phyloP scores from a whole-genome alignment of 208 protist genomes.

The Phytomonas francai region DNA sequence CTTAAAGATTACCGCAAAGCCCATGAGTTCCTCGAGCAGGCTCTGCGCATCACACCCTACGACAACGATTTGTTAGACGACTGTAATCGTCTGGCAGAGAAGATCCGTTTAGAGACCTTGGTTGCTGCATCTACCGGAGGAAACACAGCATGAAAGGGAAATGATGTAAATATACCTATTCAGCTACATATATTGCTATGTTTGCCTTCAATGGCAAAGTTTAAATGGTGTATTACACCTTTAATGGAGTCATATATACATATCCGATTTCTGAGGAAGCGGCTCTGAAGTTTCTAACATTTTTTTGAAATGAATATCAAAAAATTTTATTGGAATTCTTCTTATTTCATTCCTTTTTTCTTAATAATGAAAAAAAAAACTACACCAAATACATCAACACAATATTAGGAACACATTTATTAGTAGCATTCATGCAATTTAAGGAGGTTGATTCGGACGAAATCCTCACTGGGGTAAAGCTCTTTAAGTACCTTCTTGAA shows the following conservation, averaged over 20 bases:
- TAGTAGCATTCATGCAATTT: not conserved
- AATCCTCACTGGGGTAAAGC: slow-evolving; percentile 58
- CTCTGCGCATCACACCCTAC: slow-evolving; percentile 87
- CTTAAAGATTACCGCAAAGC: slow-evolving; percentile 71
- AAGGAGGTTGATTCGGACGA: slow-evolving; percentile 33
- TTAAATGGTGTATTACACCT: slow-evolving; percentile 1
- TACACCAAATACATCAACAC: not conserved
- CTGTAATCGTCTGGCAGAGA: slow-evolving; percentile 78
- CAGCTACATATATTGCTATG: not conserved
- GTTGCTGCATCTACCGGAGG: slow-evolving; percentile 50
- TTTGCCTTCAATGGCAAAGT: not conserved
- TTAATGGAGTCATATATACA: not conserved
- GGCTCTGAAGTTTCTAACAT: not conserved
- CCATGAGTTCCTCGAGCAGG: slow-evolving; percentile 63
- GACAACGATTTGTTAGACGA: slow-evolving; percentile 88
- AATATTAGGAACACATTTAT: slow-evolving; percentile 1
- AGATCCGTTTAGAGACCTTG: slow-evolving; percentile 84
- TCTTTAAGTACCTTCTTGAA: slow-evolving; percentile 50
- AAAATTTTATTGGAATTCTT: not conserved
- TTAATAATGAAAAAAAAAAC: not conserved
- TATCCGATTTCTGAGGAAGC: not conserved
- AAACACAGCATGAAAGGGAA: not conserved
- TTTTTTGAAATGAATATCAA: slow-evolving; percentile 1
- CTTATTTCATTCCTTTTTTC: not conserved
- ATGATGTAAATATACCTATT: not conserved